These are phyloP conservation scores for Xylariaceae sp. DNA, from an alignment of 2,329 filamentous ascomycete species.

Conservation along the genomic window DNA sequence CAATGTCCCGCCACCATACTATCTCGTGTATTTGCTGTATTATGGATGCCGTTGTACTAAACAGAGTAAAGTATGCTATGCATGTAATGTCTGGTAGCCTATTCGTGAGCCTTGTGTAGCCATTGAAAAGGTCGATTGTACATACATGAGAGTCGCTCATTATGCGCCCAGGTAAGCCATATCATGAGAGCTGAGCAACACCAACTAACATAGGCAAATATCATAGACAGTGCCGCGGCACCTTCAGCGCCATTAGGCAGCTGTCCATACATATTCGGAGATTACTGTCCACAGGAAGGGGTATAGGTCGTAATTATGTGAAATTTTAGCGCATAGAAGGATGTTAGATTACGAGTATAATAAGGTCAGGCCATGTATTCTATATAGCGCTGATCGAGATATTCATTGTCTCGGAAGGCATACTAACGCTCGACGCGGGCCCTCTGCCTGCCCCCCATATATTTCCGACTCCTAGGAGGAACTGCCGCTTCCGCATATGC, in stretches of 20 bases:
- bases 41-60: slow-evolving; percentile 32
- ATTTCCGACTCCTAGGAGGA: background rate
- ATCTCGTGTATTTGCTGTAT: slow-evolving; percentile 34
- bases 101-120: background rate
- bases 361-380: background rate
- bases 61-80: slow-evolving; percentile 29
- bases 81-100: slow-evolving; percentile 31
- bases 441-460: too few species aligned
- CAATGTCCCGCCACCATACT: slow-evolving; percentile 23
- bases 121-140: background rate
- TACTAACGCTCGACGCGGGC: too few species aligned
- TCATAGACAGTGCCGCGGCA: slow-evolving; percentile 23
- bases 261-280: slow-evolving; percentile 24
- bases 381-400: too few species aligned
- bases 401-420: too few species aligned
- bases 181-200: slow-evolving; percentile 25
- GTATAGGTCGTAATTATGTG: background rate
- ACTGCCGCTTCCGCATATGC: background rate
- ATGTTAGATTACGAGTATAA: background rate
- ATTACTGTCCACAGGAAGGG: background rate
- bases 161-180: slow-evolving; percentile 36
- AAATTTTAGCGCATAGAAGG: background rate
- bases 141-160: slow-evolving; percentile 36
- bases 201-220: slow-evolving; percentile 19
- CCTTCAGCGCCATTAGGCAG: slow-evolving; percentile 29